phyloP scores from a whole-genome alignment of 106 monocot species.

The Vanilla planifolia region DNA sequence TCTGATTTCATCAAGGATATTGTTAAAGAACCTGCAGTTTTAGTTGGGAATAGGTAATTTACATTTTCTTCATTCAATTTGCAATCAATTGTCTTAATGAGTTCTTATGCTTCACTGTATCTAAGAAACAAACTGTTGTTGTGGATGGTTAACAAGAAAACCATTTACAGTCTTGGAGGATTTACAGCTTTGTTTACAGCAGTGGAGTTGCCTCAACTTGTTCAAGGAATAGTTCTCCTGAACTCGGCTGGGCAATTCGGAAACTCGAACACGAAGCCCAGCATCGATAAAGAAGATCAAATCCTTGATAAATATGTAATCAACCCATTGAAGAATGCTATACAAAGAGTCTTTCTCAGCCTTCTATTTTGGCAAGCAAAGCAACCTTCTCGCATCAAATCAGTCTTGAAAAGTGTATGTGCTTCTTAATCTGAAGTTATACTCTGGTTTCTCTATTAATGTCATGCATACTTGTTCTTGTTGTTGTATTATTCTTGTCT shows the following conservation, averaged over 20 bases:
- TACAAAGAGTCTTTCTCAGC: constrained; percentile 67
- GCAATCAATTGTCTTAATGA: no score
- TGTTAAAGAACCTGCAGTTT: constrained; percentile 85
- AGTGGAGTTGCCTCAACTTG: constrained; percentile 48
- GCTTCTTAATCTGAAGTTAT: constrained; percentile 9
- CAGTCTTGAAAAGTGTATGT: constrained; percentile 82
- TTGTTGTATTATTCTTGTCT: no score
- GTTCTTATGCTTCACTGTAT: no score
- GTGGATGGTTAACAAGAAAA: background rate
- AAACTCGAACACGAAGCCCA: constrained; percentile 17
- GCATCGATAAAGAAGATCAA: constrained; percentile 23
- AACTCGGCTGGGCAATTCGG: constrained; percentile 97
- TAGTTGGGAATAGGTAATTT: constrained; percentile 88
- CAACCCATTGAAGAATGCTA: constrained; percentile 71
- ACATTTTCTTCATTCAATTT: no score
- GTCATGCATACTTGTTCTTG: no score
- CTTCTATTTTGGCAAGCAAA: constrained; percentile 96
- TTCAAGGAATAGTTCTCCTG: constrained; percentile 63
- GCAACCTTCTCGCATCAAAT: constrained; percentile 77
- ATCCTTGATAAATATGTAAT: constrained; percentile 40
- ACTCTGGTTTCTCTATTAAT: no score
- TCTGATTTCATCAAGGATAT: constrained; percentile 83
- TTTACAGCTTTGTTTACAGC: constrained; percentile 88
- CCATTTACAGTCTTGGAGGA: constrained; percentile 77
- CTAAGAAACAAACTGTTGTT: no score